Evolutionary conservation across 345 rosid species (phyloP).

Genomic region (Sonneratia caseolaris): DNA sequence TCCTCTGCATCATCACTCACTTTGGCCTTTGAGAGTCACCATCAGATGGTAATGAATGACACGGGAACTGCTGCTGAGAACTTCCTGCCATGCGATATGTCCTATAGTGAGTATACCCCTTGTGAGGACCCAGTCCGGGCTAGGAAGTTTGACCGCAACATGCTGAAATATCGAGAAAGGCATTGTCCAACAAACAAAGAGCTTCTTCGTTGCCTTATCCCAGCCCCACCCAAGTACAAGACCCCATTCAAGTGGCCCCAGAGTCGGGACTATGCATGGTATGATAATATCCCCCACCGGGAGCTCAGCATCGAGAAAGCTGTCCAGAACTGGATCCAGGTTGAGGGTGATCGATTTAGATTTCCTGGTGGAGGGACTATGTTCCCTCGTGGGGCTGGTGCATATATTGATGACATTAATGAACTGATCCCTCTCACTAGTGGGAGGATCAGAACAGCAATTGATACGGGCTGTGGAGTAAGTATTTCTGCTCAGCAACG

Average conservation of each 20-base stretch:
- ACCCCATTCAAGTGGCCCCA: slow-evolving; percentile 96
- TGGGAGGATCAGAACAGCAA: slow-evolving; percentile 77
- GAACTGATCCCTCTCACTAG: slow-evolving; percentile 62
- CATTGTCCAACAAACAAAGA: slow-evolving; percentile 82
- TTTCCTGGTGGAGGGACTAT: slow-evolving; percentile 99
- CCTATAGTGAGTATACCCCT: slow-evolving; percentile 76
- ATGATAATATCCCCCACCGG: slow-evolving; percentile 83
- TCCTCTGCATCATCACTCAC: slow-evolving; percentile 21
- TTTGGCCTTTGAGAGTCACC: slow-evolving; percentile 70
- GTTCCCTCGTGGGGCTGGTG: slow-evolving; percentile 95
- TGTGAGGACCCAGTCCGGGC: slow-evolving; percentile 69
- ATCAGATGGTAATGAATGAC: slow-evolving; percentile 39
- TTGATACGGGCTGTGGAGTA: slow-evolving; percentile 98
- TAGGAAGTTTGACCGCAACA: slow-evolving; percentile 61
- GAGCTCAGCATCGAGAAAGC: slow-evolving; percentile 97
- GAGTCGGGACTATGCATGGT: slow-evolving; percentile 96
- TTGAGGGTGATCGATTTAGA: slow-evolving; percentile 74
- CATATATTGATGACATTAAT: slow-evolving; percentile 75
- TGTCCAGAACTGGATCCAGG: slow-evolving; percentile 93
- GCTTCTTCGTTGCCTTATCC: slow-evolving; percentile 59
- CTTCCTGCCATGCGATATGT: slow-evolving; percentile 64
- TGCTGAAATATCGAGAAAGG: slow-evolving; percentile 84
- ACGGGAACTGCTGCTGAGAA: slow-evolving; percentile 20
- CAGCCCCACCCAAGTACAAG: slow-evolving; percentile 92
- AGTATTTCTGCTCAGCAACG: slow-evolving; percentile 16